Conservation (phyloP, 164 flowering plant species). For the Piper longum region DNA sequence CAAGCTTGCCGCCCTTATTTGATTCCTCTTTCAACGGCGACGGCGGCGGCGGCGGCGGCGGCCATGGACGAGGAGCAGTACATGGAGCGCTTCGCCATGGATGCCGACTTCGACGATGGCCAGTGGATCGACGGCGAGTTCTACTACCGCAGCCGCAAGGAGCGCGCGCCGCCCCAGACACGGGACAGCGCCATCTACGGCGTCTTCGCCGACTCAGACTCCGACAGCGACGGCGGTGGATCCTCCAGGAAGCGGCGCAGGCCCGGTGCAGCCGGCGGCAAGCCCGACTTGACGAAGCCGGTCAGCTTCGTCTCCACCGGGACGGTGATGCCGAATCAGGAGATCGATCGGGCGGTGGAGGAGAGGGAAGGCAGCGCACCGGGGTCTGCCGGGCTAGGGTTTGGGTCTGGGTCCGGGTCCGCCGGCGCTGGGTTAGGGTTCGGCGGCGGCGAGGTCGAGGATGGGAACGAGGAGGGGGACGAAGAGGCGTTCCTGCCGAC, state of each 20-base stretch:
- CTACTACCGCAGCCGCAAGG: slow-evolving; percentile 45
- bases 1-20: no score
- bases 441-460: slow-evolving; percentile 4
- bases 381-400: slow-evolving; percentile 1
- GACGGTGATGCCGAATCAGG: slow-evolving; percentile 53
- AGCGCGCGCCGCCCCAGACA: slow-evolving; percentile 43
- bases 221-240: slow-evolving; percentile 32
- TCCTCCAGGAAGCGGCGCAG: slow-evolving; percentile 33
- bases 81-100: slow-evolving; percentile 68
- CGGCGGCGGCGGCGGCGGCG: no score
- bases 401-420: slow-evolving; percentile 8
- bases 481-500: slow-evolving; percentile 49
- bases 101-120: slow-evolving; percentile 76
- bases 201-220: slow-evolving; percentile 37
- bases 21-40: no score
- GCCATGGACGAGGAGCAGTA: slow-evolving; percentile 19
- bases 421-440: slow-evolving; percentile 21
- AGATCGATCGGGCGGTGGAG: slow-evolving; percentile 28
- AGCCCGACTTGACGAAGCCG: slow-evolving; percentile 56
- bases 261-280: slow-evolving; percentile 7
- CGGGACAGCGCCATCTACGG: slow-evolving; percentile 70
- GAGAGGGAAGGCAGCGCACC: slow-evolving; percentile 2
- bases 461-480: slow-evolving; percentile 13
- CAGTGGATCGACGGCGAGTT: slow-evolving; percentile 78
- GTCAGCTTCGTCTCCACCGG: slow-evolving; percentile 84